Percentiles rank a stretch among this genome's conserved stretches.
Conservation (phyloP, 306 rosid genomes). For the Corylus americana region DNA sequence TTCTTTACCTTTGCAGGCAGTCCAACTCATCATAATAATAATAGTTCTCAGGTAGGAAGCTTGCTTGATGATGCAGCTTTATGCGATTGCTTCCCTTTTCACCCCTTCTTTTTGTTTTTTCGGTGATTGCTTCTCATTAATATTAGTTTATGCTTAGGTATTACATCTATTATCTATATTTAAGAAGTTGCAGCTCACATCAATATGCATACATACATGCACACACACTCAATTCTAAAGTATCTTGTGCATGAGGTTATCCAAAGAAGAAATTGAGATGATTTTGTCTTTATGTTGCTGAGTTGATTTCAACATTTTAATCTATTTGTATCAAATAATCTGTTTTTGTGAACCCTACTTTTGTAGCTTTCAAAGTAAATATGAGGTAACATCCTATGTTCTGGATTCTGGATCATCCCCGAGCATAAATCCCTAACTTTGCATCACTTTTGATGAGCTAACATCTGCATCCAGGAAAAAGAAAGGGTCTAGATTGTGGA, state of each 20-base stretch:
- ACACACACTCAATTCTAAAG: neutral
- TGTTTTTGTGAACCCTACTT: neutral
- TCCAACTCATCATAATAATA: conserved; percentile 52
- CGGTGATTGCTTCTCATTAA: neutral
- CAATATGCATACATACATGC: too few relatives aligned
- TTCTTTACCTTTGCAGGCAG: conserved; percentile 41
- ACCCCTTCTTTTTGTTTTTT: conserved; percentile 10
- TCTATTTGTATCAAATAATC: neutral
- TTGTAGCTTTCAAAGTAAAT: neutral
- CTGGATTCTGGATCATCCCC: neutral
- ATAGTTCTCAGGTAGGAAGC: conserved; percentile 64
- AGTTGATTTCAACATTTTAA: neutral
- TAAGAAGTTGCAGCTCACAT: neutral
- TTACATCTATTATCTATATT: neutral
- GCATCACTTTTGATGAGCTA: neutral
- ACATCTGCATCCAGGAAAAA: neutral
- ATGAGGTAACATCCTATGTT: neutral
- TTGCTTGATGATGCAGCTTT: conserved; percentile 26
- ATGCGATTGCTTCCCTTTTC: conserved; percentile 17
- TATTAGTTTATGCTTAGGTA: conserved; percentile 19
- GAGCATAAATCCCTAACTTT: neutral
- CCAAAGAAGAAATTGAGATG: neutral
- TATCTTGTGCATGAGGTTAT: neutral
- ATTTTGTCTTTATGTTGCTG: neutral
- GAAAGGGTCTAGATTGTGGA: neutral